These are phyloP conservation scores for Hemisphaericaspora lyxosophila DNA, from an alignment of 1,139 yeast genomes.

Conservation along the genomic window DNA sequence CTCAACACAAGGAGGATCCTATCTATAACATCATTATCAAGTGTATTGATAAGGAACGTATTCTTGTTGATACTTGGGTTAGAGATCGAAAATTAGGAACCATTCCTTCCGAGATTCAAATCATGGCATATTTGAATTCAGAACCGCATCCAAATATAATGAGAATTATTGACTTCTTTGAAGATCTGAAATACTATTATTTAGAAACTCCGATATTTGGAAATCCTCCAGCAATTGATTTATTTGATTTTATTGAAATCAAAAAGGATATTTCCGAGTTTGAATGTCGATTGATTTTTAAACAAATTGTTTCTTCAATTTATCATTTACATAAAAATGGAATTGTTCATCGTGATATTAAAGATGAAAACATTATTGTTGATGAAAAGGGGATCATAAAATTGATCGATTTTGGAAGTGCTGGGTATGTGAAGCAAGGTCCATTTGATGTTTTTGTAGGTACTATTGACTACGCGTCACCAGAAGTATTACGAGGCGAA, in stretches of 20 bases:
- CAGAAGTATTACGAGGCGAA: slow-evolving; percentile 87
- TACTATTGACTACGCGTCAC: slow-evolving; percentile 95
- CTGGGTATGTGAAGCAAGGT: slow-evolving; percentile 85
- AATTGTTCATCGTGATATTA: slow-evolving; percentile 90
- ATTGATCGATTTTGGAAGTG: slow-evolving; percentile 92
- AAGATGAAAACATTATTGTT: slow-evolving; percentile 90
- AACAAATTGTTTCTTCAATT: slow-evolving; percentile 75
- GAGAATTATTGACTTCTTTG: slow-evolving; percentile 84
- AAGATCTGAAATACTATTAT: slow-evolving; percentile 84
- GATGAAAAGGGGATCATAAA: slow-evolving; percentile 76
- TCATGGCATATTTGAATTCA: slow-evolving; percentile 73
- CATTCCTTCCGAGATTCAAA: slow-evolving; percentile 91
- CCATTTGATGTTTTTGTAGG: slow-evolving; percentile 98
- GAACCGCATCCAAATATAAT: slow-evolving; percentile 86
- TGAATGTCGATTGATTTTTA: slow-evolving; percentile 75
- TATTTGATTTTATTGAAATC: slow-evolving; percentile 87
- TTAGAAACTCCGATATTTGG: slow-evolving; percentile 92
- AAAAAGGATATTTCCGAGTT: slow-evolving; percentile 73
- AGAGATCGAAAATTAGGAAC: slow-evolving; percentile 89
- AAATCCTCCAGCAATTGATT: slow-evolving; percentile 81
- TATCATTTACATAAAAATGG: slow-evolving; percentile 82
- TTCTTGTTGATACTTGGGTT: slow-evolving; percentile 96
- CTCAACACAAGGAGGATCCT: slow-evolving; percentile 63
- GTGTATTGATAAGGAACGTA: slow-evolving; percentile 87
- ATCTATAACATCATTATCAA: slow-evolving; percentile 74